Evolutionary conservation across 1,284 basidiomycete genomes (phyloP).

Genomic region (Ustilago bromivora): DNA sequence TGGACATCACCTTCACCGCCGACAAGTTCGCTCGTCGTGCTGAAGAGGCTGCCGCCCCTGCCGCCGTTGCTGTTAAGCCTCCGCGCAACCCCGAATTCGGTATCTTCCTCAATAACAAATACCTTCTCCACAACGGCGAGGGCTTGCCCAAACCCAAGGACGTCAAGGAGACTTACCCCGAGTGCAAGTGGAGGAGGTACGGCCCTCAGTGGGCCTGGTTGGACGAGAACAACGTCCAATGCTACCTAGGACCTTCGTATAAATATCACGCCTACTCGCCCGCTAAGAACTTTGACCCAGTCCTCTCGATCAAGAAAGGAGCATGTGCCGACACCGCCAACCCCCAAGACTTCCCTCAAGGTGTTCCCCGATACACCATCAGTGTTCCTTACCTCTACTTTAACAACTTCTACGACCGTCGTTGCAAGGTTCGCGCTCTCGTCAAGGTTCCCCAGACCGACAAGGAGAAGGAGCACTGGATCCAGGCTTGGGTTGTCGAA

Average conservation of each 20-base stretch:
- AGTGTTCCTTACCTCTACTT: conserved; percentile 38
- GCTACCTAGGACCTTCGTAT: conserved; percentile 41
- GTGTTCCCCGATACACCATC: conserved; percentile 30
- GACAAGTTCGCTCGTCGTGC: conserved; percentile 35
- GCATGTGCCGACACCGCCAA: conserved; percentile 30
- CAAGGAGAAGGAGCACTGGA: conserved; percentile 31
- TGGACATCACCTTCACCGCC: conserved; percentile 22
- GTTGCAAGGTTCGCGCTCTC: conserved; percentile 47
- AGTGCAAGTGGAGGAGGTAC: conserved; percentile 35
- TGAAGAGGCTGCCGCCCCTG: neutral
- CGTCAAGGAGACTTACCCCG: conserved; percentile 13
- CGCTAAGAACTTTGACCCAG: conserved; percentile 18
- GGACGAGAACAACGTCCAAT: conserved; percentile 38
- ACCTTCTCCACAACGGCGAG: conserved; percentile 10
- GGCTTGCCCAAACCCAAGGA: conserved; percentile 27
- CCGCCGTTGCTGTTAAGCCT: neutral
- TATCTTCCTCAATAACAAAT: conserved; percentile 13
- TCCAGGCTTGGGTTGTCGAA: conserved; percentile 34
- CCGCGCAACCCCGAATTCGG: conserved; percentile 24
- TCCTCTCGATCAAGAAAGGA: neutral
- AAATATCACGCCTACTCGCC: conserved; percentile 35
- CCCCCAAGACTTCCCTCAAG: conserved; percentile 15
- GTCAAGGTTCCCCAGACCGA: conserved; percentile 46
- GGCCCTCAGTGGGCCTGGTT: conserved; percentile 9
- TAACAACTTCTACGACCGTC: conserved; percentile 47